Evolutionary conservation across 2,329 filamentous ascomycete species (phyloP).

Genomic region (Teratosphaeria pseudoeucalypti): DNA sequence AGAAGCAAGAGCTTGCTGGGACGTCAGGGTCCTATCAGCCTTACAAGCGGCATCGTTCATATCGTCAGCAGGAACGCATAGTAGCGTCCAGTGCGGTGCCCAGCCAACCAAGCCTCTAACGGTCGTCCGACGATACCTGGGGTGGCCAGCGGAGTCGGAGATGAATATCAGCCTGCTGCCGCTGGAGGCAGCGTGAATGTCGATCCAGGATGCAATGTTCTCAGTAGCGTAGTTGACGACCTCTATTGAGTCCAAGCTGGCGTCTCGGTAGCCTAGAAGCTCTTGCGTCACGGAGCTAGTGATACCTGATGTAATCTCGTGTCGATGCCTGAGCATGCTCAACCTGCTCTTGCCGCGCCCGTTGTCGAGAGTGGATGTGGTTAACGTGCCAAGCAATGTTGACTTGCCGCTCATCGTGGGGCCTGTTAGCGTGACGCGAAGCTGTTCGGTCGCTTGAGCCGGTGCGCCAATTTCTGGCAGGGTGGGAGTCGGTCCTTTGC

Average conservation of each 20-base stretch:
- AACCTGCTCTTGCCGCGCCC: slow-evolving; percentile 82
- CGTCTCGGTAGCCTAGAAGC: slow-evolving; percentile 64
- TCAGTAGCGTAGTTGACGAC: slow-evolving; percentile 77
- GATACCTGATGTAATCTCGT: slow-evolving; percentile 83
- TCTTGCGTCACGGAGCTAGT: slow-evolving; percentile 95
- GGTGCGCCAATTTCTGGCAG: neutral
- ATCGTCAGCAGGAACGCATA: slow-evolving; percentile 78
- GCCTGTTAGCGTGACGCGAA: slow-evolving; percentile 78
- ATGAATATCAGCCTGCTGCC: slow-evolving; percentile 72
- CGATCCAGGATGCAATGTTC: slow-evolving; percentile 85
- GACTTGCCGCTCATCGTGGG: slow-evolving; percentile 90
- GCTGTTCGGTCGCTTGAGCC: slow-evolving; percentile 49
- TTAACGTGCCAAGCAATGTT: slow-evolving; percentile 76
- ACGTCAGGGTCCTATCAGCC: slow-evolving; percentile 37
- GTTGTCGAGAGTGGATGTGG: slow-evolving; percentile 81
- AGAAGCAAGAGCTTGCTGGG: slow-evolving; percentile 43
- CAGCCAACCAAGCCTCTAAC: slow-evolving; percentile 86
- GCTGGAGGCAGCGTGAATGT: slow-evolving; percentile 74
- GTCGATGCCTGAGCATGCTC: slow-evolving; percentile 80
- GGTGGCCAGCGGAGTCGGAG: slow-evolving; percentile 84
- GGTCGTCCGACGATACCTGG: slow-evolving; percentile 79
- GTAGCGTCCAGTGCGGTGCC: slow-evolving; percentile 85
- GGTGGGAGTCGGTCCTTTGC: neutral
- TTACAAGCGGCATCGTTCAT: slow-evolving; percentile 39
- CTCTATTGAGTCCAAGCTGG: slow-evolving; percentile 18